Evolutionary conservation across 768 basidiomycete species (phyloP).

Genomic region (Dacryopinax spathularia): DNA sequence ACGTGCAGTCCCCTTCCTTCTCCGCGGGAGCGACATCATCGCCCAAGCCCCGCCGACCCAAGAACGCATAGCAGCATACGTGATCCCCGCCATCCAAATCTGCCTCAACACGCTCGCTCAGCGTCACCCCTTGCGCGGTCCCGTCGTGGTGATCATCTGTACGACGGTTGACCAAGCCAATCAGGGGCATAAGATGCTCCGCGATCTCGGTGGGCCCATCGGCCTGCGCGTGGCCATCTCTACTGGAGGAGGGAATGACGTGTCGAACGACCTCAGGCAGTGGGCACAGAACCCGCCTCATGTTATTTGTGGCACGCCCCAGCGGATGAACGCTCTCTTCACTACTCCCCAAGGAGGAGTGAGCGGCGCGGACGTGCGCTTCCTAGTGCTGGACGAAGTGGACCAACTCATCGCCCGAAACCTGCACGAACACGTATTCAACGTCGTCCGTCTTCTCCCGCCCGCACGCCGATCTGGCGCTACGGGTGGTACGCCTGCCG

Average conservation of each 20-base stretch:
- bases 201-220: constrained; percentile 84
- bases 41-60: constrained; percentile 98
- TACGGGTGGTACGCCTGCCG: not conserved
- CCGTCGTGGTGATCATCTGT: constrained; percentile 83
- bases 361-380: constrained; percentile 68
- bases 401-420: constrained; percentile 97
- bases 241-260: constrained; percentile 60
- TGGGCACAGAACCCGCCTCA: constrained; percentile 89
- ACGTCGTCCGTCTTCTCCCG: constrained; percentile 85
- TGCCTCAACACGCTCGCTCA: constrained; percentile 49
- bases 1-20: constrained; percentile 85
- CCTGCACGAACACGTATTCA: constrained; percentile 86
- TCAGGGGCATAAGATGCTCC: constrained; percentile 88
- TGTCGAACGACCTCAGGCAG: constrained; percentile 61
- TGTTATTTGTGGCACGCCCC: constrained; percentile 92
- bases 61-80: constrained; percentile 94
- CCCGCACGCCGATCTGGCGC: constrained; percentile 38
- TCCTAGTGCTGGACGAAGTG: constrained; percentile 92
- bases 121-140: constrained; percentile 55
- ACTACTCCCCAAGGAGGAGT: constrained; percentile 56
- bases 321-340: constrained; percentile 87
- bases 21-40: constrained; percentile 90
- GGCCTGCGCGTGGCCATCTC: constrained; percentile 83
- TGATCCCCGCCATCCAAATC: constrained; percentile 78
- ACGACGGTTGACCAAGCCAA: constrained; percentile 98